These are phyloP conservation scores for Metarhizium humberi DNA, from an alignment of 2,329 filamentous ascomycete species.

Conservation along the genomic window DNA sequence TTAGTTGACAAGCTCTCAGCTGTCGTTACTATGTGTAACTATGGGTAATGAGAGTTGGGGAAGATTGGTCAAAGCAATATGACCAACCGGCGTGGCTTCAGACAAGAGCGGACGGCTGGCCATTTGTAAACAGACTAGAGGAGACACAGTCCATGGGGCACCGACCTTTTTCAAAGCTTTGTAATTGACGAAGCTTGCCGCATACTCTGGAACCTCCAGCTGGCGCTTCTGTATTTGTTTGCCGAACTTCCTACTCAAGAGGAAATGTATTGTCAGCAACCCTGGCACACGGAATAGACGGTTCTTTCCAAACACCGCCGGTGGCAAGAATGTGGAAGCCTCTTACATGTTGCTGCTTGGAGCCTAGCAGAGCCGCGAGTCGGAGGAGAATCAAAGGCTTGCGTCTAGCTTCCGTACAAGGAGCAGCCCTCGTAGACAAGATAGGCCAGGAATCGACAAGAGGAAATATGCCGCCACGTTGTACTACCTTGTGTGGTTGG, in stretches of 20 bases:
- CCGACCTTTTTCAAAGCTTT: conserved; percentile 95
- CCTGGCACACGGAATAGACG: not conserved
- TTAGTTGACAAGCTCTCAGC: not conserved
- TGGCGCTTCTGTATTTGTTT: conserved; percentile 99
- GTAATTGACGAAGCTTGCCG: conserved; percentile 98
- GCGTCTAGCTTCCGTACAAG: not conserved
- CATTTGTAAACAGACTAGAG: not conserved
- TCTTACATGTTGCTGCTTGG: conserved; percentile 26
- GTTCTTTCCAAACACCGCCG: not conserved
- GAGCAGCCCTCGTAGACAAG: not conserved
- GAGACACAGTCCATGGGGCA: not conserved
- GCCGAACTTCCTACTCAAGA: conserved; percentile 80
- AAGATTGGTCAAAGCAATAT: not conserved
- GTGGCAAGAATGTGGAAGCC: not conserved
- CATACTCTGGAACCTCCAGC: conserved; percentile 98
- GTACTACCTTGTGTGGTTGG: not conserved
- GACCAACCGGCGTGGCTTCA: not conserved
- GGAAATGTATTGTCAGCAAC: conserved; percentile 5
- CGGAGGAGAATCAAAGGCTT: not conserved
- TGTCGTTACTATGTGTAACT: not conserved
- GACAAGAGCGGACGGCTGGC: not conserved
- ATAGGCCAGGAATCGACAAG: conserved; percentile 4
- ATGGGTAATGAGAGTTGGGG: not conserved
- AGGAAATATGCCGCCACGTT: not conserved
- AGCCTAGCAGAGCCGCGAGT: conserved; percentile 7